phyloP scores from a whole-genome alignment of 2,329 filamentous ascomycete genomes.

The Chaetomium globosum region DNA sequence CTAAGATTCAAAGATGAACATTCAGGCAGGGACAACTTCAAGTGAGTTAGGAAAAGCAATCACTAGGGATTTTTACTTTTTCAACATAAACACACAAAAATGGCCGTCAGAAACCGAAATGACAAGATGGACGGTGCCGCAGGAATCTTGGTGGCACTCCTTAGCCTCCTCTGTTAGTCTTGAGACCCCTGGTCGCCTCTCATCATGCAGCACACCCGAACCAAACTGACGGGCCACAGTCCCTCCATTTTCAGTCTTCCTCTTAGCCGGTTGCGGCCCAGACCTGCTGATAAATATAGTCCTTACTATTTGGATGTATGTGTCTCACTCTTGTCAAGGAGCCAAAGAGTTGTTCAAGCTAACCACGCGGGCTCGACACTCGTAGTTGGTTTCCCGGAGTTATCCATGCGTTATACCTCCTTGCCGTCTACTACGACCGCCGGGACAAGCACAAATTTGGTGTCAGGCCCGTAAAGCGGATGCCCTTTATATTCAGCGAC shows the following conservation, averaged over 20 bases:
- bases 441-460: constrained; percentile 65
- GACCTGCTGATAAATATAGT: constrained; percentile 69
- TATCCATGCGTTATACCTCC: constrained; percentile 77
- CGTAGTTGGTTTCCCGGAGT: constrained; percentile 73
- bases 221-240: constrained; percentile 48
- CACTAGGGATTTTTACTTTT: not conserved
- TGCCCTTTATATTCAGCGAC: constrained; percentile 72
- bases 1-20: not conserved
- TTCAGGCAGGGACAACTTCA: not conserved
- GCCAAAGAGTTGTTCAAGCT: not conserved
- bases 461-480: constrained; percentile 53
- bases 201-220: constrained; percentile 30
- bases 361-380: not conserved
- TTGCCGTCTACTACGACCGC: constrained; percentile 81
- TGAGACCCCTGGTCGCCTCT: not conserved
- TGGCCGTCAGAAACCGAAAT: not conserved
- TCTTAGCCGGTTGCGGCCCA: constrained; percentile 65
- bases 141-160: constrained; percentile 53
- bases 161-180: constrained; percentile 55
- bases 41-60: not conserved
- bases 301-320: constrained; percentile 65
- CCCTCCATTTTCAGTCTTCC: constrained; percentile 65
- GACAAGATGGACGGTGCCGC: constrained; percentile 54
- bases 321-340: not conserved
- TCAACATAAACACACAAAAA: not conserved